These are phyloP conservation scores for Macrophomina pseudophaseolina DNA, from an alignment of 2,329 filamentous ascomycete species.

Conservation along the genomic window DNA sequence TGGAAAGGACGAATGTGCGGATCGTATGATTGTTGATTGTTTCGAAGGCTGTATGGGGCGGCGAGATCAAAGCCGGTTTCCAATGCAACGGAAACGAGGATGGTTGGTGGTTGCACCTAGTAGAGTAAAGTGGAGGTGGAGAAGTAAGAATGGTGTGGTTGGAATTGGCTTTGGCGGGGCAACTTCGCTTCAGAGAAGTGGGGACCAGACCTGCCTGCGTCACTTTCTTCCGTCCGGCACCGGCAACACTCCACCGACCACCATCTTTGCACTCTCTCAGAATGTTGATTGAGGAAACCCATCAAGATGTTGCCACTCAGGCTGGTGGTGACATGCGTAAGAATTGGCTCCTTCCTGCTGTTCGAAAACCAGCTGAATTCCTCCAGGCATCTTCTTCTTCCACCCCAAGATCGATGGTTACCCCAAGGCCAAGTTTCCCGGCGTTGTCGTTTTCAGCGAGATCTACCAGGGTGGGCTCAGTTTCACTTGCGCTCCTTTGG, in stretches of 20 bases:
- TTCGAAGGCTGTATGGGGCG: no score
- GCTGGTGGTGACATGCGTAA: conserved; percentile 65
- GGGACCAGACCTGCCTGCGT: neutral
- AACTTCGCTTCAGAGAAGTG: conserved; percentile 13
- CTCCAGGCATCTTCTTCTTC: conserved; percentile 82
- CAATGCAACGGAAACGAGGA: no score
- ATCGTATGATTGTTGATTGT: no score
- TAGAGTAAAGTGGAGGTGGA: neutral
- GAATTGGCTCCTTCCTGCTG: conserved; percentile 30
- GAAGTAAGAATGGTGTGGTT: neutral
- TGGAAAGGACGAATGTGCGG: no score
- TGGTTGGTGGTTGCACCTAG: no score
- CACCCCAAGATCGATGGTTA: conserved; percentile 85
- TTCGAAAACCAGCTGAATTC: neutral
- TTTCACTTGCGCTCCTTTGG: neutral
- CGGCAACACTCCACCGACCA: neutral
- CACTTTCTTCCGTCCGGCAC: neutral
- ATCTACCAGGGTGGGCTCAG: conserved; percentile 81
- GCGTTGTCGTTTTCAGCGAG: conserved; percentile 87
- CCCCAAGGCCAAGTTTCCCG: conserved; percentile 87
- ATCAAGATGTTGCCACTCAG: conserved; percentile 65
- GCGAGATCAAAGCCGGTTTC: no score
- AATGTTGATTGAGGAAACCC: conserved; percentile 65
- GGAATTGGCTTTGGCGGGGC: conserved; percentile 15
- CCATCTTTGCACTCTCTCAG: neutral